Evolutionary conservation across 2,329 filamentous ascomycete genomes (phyloP), one percentile per base, ranked within the genome.

Genomic region (Calonectria crousiana): DNA sequence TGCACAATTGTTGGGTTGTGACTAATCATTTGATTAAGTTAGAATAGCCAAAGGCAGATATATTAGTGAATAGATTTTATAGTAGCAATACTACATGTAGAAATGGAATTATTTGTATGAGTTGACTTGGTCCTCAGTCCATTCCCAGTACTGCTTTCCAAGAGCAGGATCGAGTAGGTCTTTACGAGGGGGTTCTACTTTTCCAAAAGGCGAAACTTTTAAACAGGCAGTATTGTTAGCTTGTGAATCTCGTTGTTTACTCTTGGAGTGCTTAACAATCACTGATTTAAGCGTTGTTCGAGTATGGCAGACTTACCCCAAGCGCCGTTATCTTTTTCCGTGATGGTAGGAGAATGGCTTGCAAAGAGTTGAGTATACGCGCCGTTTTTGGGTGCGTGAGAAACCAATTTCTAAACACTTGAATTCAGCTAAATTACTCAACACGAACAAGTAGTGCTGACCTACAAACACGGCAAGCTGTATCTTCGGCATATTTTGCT

Each of bases 301-400:
- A 34, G 8, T 1, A 13, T 10, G 18, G 47, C 6, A 34, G 26
- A 72, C 69, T 60, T 69, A 75, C 73, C 47, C 70, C 70, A 75
- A 16, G 28, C 44, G 6, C 72, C 72, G 23, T 58, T 68, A n/a
- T 74, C 53, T 11, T 75, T 62, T 16, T 28, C n/a, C 5, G 71
- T 69, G 4, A 75, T 70, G 14, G 68, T 49, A 3, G 52, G 23
- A 6, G 62, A 69, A 11, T 86, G 78, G 0, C 83, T 86, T 2
- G 86, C 84, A 74, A 84, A 89, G 1, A 89, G 76, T 73, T 87
- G 83, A 0, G 87, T 88, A 73, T 87, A 88, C 1, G 86, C 86
- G 2, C 87, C 87, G 44, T 82, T 75, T 28, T 82, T 68, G 2
- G 77, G 16, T 14, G 80, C 79, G 60, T 79, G 68, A 13, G 20